Evolutionary conservation across 2,329 filamentous ascomycete species (phyloP).

Genomic region (Xylariaceae sp.): DNA sequence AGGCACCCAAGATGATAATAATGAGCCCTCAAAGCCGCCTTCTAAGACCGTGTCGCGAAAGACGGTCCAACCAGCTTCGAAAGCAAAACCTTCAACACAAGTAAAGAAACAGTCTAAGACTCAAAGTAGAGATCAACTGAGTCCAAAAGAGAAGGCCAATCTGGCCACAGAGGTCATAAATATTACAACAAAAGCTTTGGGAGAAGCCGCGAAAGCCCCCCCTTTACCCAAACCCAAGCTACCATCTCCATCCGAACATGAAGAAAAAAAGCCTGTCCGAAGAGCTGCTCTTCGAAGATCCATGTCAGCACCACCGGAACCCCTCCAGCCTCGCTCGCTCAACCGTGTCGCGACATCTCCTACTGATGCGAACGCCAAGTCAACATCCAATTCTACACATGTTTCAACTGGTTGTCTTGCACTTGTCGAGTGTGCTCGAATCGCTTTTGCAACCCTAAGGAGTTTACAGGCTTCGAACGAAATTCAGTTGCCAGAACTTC

Average conservation of each 20-base stretch:
- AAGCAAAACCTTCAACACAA: conserved; percentile 17
- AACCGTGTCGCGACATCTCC: conserved; percentile 58
- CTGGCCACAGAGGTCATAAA: conserved; percentile 74
- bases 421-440: conserved; percentile 64
- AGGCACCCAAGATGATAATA: conserved; percentile 24
- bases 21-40: conserved; percentile 27
- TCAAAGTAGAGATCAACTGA: conserved; percentile 38
- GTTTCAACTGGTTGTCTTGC: conserved; percentile 47
- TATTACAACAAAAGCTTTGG: conserved; percentile 61
- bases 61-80: conserved; percentile 21
- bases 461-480: conserved; percentile 51
- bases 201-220: conserved; percentile 58
- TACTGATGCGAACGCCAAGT: conserved; percentile 35
- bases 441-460: conserved; percentile 63
- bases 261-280: conserved; percentile 34
- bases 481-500: conserved; percentile 56
- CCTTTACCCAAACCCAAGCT: conserved; percentile 27
- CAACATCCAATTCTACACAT: conserved; percentile 20
- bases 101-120: conserved; percentile 8
- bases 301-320: conserved; percentile 55
- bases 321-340: conserved; percentile 57
- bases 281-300: conserved; percentile 49
- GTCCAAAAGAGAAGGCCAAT: conserved; percentile 58
- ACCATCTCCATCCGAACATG: conserved; percentile 33
- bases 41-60: conserved; percentile 31